Evolutionary conservation across 1,139 yeast genomes (phyloP).

Genomic region (Diutina mesorugosa): DNA sequence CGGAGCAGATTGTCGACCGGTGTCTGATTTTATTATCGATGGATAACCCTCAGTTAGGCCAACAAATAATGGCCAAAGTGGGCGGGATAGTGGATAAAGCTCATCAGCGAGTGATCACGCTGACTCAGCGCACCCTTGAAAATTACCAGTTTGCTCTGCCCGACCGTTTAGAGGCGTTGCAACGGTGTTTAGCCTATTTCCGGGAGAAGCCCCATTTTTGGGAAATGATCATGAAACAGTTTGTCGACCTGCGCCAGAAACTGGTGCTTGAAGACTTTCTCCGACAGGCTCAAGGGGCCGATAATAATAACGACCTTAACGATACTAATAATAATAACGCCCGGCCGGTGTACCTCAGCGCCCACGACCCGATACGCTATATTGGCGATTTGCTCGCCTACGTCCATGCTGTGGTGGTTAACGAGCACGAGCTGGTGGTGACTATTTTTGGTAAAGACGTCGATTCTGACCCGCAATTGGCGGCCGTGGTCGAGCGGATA

Average conservation of each 20-base stretch:
- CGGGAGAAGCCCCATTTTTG: constrained; percentile 34
- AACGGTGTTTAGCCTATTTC: constrained; percentile 20
- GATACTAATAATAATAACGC: neutral
- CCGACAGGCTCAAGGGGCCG: constrained; percentile 30
- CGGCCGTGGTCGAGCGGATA: constrained; percentile 20
- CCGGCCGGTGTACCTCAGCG: constrained; percentile 50
- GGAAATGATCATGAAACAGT: constrained; percentile 29
- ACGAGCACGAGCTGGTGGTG: constrained; percentile 49
- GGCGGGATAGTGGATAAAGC: constrained; percentile 39
- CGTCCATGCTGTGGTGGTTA: constrained; percentile 78
- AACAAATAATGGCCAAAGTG: constrained; percentile 52
- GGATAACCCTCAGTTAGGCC: constrained; percentile 62
- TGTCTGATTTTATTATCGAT: constrained; percentile 58
- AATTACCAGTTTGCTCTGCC: constrained; percentile 21
- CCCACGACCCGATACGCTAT: constrained; percentile 73
- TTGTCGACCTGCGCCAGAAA: constrained; percentile 45
- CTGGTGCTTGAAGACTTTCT: constrained; percentile 45
- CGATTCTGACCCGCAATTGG: constrained; percentile 48
- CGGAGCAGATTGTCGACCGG: constrained; percentile 50
- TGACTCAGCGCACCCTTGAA: constrained; percentile 22
- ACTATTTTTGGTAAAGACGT: constrained; percentile 45
- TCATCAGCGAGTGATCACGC: constrained; percentile 31
- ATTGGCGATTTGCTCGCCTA: constrained; percentile 85
- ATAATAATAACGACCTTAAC: constrained; percentile 5
- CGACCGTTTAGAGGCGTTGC: constrained; percentile 17